Conservation (phyloP, 345 rosid genomes). For the Geranium rotundifolium region DNA sequence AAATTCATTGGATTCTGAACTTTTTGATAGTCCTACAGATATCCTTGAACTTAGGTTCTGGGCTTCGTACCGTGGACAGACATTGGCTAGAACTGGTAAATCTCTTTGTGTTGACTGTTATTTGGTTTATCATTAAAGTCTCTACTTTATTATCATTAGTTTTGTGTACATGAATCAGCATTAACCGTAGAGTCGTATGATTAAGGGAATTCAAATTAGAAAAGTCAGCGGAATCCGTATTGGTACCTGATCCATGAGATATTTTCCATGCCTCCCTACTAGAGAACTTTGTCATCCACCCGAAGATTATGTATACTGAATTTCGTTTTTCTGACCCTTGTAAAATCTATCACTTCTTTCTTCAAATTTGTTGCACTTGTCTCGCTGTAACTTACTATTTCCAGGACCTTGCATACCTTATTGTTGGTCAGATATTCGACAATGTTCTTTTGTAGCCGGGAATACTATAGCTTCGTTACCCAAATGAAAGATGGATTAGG, state of each 20-base stretch:
- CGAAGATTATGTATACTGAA: too few species aligned
- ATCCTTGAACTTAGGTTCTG: slow-evolving; percentile 93
- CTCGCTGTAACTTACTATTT: too few species aligned
- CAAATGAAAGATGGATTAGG: too few species aligned
- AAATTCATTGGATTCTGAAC: slow-evolving; percentile 66
- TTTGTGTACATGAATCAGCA: background rate
- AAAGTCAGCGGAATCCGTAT: background rate
- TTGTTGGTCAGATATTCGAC: too few species aligned
- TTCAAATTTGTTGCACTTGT: too few species aligned
- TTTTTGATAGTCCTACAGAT: slow-evolving; percentile 54
- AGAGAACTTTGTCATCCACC: too few species aligned
- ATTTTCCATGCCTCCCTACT: too few species aligned
- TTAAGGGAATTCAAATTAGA: background rate
- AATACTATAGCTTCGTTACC: too few species aligned
- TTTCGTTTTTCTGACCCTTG: background rate
- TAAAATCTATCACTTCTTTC: background rate
- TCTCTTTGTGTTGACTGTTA: background rate
- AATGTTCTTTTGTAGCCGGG: too few species aligned
- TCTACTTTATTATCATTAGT: background rate
- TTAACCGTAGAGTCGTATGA: too few species aligned
- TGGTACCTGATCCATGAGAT: background rate
- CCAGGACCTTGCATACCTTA: too few species aligned
- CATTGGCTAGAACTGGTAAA: slow-evolving; percentile 88
- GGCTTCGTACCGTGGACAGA: slow-evolving; percentile 99
- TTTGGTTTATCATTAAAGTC: background rate